phyloP scores from a whole-genome alignment of 345 rosid genomes.

The Lenwebbia sp. region DNA sequence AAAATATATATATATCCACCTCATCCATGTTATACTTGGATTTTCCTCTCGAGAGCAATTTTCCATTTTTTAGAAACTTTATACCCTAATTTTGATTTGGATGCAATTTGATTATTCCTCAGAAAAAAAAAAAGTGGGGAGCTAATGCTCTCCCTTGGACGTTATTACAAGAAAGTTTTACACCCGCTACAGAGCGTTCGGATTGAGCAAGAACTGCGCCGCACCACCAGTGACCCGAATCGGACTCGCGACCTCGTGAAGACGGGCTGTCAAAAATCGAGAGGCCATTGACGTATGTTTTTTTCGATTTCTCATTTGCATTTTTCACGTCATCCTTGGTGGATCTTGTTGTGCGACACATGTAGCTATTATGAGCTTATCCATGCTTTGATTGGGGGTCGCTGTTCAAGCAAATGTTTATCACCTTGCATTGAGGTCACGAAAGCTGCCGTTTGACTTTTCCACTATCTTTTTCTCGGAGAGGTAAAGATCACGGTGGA shows the following conservation, averaged over 20 bases:
- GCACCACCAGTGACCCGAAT: no score
- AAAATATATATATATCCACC: neutral
- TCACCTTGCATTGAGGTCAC: neutral
- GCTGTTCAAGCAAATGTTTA: neutral
- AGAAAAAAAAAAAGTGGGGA: neutral
- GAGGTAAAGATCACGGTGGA: neutral
- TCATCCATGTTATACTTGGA: neutral
- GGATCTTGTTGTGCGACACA: neutral
- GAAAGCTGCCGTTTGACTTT: neutral
- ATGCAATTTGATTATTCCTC: neutral
- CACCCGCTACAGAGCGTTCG: accelerated
- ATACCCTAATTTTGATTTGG: neutral
- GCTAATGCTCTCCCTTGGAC: accelerated
- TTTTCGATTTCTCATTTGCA: neutral
- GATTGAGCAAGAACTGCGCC: neutral
- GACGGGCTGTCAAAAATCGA: neutral
- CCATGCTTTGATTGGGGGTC: neutral
- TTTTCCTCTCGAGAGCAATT: neutral
- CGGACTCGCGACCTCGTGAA: neutral
- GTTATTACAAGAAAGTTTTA: neutral
- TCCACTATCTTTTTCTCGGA: neutral
- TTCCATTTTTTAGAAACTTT: neutral
- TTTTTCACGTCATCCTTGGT: neutral
- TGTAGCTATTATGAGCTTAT: neutral
- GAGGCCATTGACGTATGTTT: neutral